phyloP scores from a whole-genome alignment of 441 rosid genomes.

The Bruguiera hainesii region DNA sequence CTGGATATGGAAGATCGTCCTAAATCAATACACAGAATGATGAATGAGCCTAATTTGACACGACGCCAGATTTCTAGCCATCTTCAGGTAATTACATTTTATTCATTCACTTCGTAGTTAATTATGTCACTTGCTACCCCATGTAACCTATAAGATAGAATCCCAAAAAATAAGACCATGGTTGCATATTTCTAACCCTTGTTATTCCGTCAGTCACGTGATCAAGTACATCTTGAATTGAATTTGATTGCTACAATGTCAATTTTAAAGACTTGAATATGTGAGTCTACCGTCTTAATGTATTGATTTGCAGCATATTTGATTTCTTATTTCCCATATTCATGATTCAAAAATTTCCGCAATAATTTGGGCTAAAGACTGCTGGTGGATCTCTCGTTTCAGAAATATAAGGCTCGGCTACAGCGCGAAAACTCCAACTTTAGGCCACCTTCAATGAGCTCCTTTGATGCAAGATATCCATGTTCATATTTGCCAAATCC shows the following conservation, averaged over 20 bases:
- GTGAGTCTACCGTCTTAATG: too few species aligned
- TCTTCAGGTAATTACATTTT: slow-evolving; percentile 43
- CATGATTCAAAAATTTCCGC: not conserved
- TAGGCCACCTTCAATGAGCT: not conserved
- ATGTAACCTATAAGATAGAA: not conserved
- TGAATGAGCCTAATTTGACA: slow-evolving; percentile 43
- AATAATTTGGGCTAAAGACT: not conserved
- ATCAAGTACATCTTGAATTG: too few species aligned
- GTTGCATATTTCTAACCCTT: too few species aligned
- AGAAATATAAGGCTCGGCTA: slow-evolving; percentile 43
- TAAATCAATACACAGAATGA: slow-evolving; percentile 31
- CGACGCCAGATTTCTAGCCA: slow-evolving; percentile 54
- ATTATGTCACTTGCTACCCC: not conserved
- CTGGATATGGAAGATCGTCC: slow-evolving; percentile 38
- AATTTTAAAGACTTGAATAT: too few species aligned
- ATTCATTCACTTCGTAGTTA: not conserved
- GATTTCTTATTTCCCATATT: too few species aligned
- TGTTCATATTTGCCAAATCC: not conserved
- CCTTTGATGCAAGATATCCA: not conserved
- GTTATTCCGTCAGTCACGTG: too few species aligned
- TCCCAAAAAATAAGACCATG: too few species aligned
- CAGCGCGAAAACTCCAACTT: slow-evolving; percentile 7
- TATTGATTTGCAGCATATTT: too few species aligned
- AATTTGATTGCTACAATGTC: too few species aligned
- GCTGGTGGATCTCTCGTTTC: slow-evolving; percentile 5